Evolutionary conservation across 345 rosid species (phyloP).

Genomic region (Odontarrhena argentea): DNA sequence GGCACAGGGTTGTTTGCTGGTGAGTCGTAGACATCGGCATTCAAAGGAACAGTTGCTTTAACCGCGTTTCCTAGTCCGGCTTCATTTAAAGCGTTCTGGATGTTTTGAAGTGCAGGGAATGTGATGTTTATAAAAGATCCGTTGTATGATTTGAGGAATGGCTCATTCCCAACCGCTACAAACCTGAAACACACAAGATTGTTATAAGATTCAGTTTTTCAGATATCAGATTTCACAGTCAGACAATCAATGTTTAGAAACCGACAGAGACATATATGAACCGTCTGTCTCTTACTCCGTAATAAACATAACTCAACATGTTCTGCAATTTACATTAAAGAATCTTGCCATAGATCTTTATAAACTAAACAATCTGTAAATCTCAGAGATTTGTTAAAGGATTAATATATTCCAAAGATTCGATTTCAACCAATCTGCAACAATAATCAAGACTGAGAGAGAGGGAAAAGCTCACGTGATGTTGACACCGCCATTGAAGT

Average conservation of each 20-base stretch:
- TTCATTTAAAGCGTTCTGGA: constrained; percentile 83
- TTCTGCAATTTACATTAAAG: neutral
- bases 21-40: constrained; percentile 79
- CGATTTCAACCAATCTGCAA: neutral
- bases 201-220: neutral
- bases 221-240: neutral
- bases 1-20: constrained; percentile 64
- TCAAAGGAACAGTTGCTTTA: constrained; percentile 82
- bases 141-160: constrained; percentile 71
- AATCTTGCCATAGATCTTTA: too few species aligned
- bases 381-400: too few species aligned
- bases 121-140: constrained; percentile 63
- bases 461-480: constrained; percentile 58
- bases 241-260: neutral
- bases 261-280: neutral
- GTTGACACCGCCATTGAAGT: constrained; percentile 72
- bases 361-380: too few species aligned
- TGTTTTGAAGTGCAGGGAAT: constrained; percentile 81
- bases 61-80: constrained; percentile 67
- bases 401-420: neutral
- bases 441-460: neutral
- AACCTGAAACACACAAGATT: constrained; percentile 46
- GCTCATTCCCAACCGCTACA: constrained; percentile 87
- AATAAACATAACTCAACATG: neutral
- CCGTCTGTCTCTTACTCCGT: neutral